phyloP scores from a whole-genome alignment of 164 flowering plant genomes.

The Warburgia ugandensis region DNA sequence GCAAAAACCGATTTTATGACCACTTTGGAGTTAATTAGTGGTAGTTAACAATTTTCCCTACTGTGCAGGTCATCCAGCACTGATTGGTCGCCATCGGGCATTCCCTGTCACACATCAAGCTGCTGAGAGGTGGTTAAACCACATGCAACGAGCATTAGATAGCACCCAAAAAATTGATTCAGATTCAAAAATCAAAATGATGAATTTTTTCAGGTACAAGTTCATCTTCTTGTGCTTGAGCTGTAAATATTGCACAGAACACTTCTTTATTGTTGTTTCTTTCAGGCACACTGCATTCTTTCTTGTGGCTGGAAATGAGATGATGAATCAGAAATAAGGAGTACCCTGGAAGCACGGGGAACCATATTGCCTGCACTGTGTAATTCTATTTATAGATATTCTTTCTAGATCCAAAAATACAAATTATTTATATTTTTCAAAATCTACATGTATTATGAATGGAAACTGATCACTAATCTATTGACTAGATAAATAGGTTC shows the following conservation, averaged over 20 bases:
- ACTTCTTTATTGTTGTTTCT: background rate
- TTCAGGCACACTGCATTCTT: slow-evolving; percentile 92
- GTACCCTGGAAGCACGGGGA: slow-evolving; percentile 41
- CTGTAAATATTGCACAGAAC: background rate
- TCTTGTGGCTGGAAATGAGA: slow-evolving; percentile 90
- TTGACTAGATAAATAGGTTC: too few relatives aligned
- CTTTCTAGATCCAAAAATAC: background rate
- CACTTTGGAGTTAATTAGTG: background rate
- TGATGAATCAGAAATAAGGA: slow-evolving; percentile 52
- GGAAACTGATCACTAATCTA: too few relatives aligned
- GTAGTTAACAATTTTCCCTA: background rate
- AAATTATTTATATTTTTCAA: background rate
- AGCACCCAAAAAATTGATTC: slow-evolving; percentile 49
- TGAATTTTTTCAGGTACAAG: slow-evolving; percentile 72
- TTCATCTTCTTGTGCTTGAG: background rate
- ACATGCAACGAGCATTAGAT: slow-evolving; percentile 80
- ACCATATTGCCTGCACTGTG: slow-evolving; percentile 28
- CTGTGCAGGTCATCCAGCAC: slow-evolving; percentile 82
- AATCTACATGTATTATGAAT: too few relatives aligned
- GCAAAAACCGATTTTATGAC: too few relatives aligned
- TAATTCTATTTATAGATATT: background rate
- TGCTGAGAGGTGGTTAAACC: slow-evolving; percentile 89
- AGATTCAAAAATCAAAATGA: slow-evolving; percentile 76
- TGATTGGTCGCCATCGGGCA: slow-evolving; percentile 86
- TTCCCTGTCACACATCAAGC: slow-evolving; percentile 86